phyloP scores from a whole-genome alignment of 805 yeast species.

The Ogataea angusta region DNA sequence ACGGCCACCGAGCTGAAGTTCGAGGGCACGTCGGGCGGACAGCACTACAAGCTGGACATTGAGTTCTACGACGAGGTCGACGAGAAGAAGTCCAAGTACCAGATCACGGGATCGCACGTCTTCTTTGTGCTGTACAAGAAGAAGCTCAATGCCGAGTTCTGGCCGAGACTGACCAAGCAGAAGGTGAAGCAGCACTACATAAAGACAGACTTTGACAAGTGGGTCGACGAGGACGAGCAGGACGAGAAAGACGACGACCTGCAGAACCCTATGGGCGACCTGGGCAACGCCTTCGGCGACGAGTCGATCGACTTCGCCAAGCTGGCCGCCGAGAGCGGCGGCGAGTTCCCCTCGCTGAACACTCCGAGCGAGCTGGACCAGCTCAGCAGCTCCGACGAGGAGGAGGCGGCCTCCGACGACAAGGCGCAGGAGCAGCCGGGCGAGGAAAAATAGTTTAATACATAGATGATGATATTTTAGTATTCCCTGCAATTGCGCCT shows the following conservation, averaged over 20 bases:
- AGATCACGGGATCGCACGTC: slow-evolving; percentile 61
- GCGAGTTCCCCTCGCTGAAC: slow-evolving; percentile 50
- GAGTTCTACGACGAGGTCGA: slow-evolving; percentile 79
- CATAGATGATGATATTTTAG: background rate
- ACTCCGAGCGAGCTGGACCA: slow-evolving; percentile 29
- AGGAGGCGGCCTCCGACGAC: slow-evolving; percentile 22
- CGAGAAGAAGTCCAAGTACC: slow-evolving; percentile 55
- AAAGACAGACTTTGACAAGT: slow-evolving; percentile 92
- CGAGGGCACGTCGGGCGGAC: slow-evolving; percentile 44
- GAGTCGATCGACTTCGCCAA: slow-evolving; percentile 29
- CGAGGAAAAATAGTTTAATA: slow-evolving; percentile 6
- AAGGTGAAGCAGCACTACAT: slow-evolving; percentile 75
- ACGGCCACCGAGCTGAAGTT: slow-evolving; percentile 54
- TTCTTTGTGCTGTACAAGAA: slow-evolving; percentile 68
- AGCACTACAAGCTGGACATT: slow-evolving; percentile 60
- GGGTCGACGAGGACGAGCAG: slow-evolving; percentile 99
- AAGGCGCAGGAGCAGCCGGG: slow-evolving; percentile 10
- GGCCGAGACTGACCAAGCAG: slow-evolving; percentile 95
- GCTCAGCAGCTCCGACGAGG: slow-evolving; percentile 31
- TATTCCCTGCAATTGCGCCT: background rate
- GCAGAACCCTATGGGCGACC: slow-evolving; percentile 21
- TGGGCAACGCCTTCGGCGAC: slow-evolving; percentile 21
- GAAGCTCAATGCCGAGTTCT: slow-evolving; percentile 66
- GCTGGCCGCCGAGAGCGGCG: slow-evolving; percentile 32
- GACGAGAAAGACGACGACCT: slow-evolving; percentile 54